Percentiles rank a stretch among this genome's conserved stretches.
These are phyloP conservation scores for Ustilago curta DNA, from an alignment of 1,284 basidiomycete species.

Conservation along the genomic window DNA sequence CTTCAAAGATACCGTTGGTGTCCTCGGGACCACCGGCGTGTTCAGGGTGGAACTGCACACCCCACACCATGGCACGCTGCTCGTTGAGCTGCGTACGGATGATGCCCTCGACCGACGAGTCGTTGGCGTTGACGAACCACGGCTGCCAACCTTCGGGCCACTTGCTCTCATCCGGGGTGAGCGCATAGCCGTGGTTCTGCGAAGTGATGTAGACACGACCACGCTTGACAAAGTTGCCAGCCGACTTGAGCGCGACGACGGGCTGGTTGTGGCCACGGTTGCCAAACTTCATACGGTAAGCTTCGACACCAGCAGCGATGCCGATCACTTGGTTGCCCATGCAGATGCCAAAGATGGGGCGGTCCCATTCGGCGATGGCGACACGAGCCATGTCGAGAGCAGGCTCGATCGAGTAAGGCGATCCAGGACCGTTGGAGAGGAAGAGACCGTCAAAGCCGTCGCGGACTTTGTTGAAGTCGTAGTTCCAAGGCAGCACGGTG, in stretches of 20 bases:
- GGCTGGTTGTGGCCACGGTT: constrained; percentile 99
- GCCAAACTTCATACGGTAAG: constrained; percentile 96
- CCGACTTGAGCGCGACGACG: constrained; percentile 88
- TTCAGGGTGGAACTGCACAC: constrained; percentile 68
- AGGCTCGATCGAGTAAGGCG: constrained; percentile 88
- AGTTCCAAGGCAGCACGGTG: constrained; percentile 97
- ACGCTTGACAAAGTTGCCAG: constrained; percentile 86
- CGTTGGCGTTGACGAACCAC: constrained; percentile 69
- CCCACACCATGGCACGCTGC: constrained; percentile 61
- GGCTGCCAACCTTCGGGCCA: constrained; percentile 67
- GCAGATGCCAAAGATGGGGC: constrained; percentile 96
- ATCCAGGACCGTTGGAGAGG: constrained; percentile 95
- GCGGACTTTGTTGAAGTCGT: constrained; percentile 87
- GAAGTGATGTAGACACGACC: constrained; percentile 95
- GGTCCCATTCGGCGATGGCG: constrained; percentile 83
- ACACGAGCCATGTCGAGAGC: constrained; percentile 84
- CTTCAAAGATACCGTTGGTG: constrained; percentile 66
- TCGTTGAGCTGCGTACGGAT: constrained; percentile 52
- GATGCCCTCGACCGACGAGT: constrained; percentile 67
- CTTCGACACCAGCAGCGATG: constrained; percentile 94
- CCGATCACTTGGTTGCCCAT: constrained; percentile 89
- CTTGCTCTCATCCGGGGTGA: constrained; percentile 61
- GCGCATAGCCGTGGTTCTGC: constrained; percentile 72
- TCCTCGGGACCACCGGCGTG: constrained; percentile 68
- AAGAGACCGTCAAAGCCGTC: constrained; percentile 95